Base-by-base conservation (phyloP, 306 rosid genomes). In the Pachyrhizus erosus region DNA sequence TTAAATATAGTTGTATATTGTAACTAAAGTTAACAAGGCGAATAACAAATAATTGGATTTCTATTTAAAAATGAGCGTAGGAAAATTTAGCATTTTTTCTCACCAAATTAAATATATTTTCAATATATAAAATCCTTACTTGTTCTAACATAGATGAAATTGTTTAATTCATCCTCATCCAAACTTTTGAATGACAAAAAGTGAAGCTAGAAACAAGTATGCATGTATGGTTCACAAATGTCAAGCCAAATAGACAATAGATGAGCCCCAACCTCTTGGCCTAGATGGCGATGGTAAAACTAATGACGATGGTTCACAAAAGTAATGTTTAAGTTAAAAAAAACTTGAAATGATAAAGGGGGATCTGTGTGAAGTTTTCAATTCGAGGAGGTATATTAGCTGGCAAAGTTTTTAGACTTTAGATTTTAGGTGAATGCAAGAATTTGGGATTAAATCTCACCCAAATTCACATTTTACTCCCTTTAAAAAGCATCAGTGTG, bases 191-290 rank as follows among this genome's bases (percentile, higher is more conserved):
- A n/a, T 73, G 71, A 51, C 17, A 62, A 87, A 69, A 79, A 29
- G 54, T 42, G 24, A 57, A 69, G 51, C 73, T 70, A 82, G 73
- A 72, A 21, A 70, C 42, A 11, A 29, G 20, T 64, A 65, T 76
- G 79, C 23, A n/a, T n/a, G n/a, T 70, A 58, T 86, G 90, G 82
- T 75, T 91, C 91, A 73, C 97, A 88, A 85, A 85, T 79, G 89
- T 82, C 87, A 66, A 84, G 73, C 88, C 91, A 69, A 69, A 84
- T 85, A 83, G 87, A 87, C 90, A 64, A 84, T 85, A 83, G 89
- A 88, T 66, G 66, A 86, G 85, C 54, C 75, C 80, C 87, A 60
- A 10, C 37, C 67, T 85, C 86, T 55, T 82, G 17, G 85, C 73
- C 80, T 80, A 73, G 9, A 21, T 73, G 39, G 77, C 51, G 40